phyloP scores from a whole-genome alignment of 306 rosid species.

The Senna tora region DNA sequence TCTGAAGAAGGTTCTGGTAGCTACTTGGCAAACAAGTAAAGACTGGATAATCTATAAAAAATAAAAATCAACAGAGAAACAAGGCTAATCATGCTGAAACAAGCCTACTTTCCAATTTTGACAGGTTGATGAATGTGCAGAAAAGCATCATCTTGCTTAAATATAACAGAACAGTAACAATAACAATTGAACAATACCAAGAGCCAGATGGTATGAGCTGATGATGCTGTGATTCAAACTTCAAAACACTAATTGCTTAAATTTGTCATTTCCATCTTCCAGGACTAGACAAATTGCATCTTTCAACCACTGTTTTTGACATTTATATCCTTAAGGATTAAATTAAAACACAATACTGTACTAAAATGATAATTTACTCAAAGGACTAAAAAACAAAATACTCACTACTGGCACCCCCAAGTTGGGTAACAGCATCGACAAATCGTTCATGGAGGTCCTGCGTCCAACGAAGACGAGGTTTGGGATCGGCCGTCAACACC shows the following conservation, averaged over 20 bases:
- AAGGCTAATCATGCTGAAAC: conserved; percentile 14
- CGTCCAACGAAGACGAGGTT: conserved; percentile 99
- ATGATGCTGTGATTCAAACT: background rate
- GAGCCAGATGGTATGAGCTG: background rate
- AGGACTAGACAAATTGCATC: no score
- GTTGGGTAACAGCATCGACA: conserved; percentile 94
- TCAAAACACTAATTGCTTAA: no score
- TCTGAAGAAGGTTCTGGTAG: conserved; percentile 18
- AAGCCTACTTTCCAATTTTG: conserved; percentile 5
- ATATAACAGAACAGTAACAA: background rate
- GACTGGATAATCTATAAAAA: conserved; percentile 12
- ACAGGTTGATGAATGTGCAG: conserved; percentile 21
- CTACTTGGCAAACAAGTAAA: conserved; percentile 31
- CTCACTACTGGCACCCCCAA: conserved; percentile 88
- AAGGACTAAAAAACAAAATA: conserved; percentile 6
- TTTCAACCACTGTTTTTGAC: no score
- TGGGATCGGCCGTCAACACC: conserved; percentile 95
- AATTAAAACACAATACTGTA: no score
- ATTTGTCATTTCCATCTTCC: no score
- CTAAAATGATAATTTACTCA: no score
- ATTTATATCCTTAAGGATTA: no score
- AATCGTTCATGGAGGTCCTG: conserved; percentile 96
- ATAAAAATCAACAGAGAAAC: background rate
- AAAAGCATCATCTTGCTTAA: conserved; percentile 4
- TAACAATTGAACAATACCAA: background rate